Conservation (phyloP, 2,329 filamentous ascomycete genomes). For the Nannizzia gypsea region DNA sequence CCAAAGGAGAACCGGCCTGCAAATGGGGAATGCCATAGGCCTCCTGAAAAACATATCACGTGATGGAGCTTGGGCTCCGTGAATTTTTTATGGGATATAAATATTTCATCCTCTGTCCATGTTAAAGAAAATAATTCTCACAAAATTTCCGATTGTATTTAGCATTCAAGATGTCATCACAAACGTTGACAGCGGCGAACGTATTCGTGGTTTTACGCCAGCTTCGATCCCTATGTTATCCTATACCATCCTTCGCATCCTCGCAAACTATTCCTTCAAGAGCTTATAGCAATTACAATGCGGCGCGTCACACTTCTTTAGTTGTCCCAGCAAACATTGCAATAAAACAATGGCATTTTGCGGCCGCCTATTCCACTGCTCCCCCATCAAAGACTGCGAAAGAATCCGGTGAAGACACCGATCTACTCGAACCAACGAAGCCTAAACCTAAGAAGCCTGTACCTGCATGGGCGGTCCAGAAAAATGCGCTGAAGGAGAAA, state of each 20-base stretch:
- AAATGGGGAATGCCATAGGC: no score
- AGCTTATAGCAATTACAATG: background rate
- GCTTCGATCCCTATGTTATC: background rate
- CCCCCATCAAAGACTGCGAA: background rate
- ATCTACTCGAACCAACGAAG: slow-evolving; percentile 6
- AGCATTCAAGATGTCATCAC: background rate
- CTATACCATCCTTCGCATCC: background rate
- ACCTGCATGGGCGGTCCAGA: slow-evolving; percentile 63
- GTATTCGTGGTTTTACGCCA: background rate
- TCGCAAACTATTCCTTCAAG: background rate
- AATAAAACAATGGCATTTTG: background rate
- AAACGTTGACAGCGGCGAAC: background rate
- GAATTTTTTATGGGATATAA: background rate
- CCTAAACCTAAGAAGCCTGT: slow-evolving; percentile 21
- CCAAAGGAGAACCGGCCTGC: no score
- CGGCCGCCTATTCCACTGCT: background rate
- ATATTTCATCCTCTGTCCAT: background rate
- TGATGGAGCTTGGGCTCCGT: background rate
- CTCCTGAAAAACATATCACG: background rate
- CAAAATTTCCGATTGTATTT: background rate
- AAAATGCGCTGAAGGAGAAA: slow-evolving; percentile 61
- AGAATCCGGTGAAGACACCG: background rate
- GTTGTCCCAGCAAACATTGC: background rate
- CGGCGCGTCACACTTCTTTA: background rate
- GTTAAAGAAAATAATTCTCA: background rate